These are phyloP conservation scores for Gamarada debralockiae DNA, from an alignment of 495 filamentous ascomycete genomes.

Conservation along the genomic window DNA sequence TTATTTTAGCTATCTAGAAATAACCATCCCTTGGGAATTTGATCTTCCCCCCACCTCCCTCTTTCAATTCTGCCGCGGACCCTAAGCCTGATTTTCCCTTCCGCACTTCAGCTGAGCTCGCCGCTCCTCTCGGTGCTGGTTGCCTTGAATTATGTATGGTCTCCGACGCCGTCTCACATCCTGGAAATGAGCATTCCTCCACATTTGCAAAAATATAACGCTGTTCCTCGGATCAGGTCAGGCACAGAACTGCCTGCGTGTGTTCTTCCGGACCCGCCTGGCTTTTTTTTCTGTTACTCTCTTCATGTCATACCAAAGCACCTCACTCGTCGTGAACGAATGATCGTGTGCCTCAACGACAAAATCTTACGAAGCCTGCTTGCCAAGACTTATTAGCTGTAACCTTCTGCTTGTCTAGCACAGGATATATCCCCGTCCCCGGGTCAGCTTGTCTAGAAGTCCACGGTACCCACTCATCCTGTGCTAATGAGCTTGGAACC, in stretches of 20 bases:
- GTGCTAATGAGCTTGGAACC: constrained; percentile 11
- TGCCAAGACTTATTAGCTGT: neutral
- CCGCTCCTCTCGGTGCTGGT: too few relatives aligned
- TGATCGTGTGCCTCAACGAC: constrained; percentile 13
- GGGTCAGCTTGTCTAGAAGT: neutral
- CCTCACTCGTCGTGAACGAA: constrained; percentile 6
- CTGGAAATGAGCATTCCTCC: constrained; percentile 22
- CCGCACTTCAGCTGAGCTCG: constrained; percentile 1
- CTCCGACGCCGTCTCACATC: constrained; percentile 5
- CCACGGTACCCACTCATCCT: constrained; percentile 1
- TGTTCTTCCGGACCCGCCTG: constrained; percentile 20
- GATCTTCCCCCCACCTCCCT: neutral
- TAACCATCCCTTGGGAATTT: too few relatives aligned
- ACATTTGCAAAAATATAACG: constrained; percentile 1
- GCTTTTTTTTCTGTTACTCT: constrained; percentile 15
- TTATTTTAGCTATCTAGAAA: too few relatives aligned
- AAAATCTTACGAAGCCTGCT: neutral
- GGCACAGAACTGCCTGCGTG: constrained; percentile 6
- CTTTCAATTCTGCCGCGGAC: constrained; percentile 1
- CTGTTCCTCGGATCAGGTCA: constrained; percentile 2
- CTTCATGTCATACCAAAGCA: constrained; percentile 19
- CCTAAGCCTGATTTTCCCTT: neutral
- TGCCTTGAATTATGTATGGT: constrained; percentile 3
- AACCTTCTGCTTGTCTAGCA: neutral
- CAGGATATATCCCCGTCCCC: constrained; percentile 3